These are phyloP conservation scores for Magnaporthiopsis poae DNA, from an alignment of 2,329 filamentous ascomycete genomes.

Conservation along the genomic window DNA sequence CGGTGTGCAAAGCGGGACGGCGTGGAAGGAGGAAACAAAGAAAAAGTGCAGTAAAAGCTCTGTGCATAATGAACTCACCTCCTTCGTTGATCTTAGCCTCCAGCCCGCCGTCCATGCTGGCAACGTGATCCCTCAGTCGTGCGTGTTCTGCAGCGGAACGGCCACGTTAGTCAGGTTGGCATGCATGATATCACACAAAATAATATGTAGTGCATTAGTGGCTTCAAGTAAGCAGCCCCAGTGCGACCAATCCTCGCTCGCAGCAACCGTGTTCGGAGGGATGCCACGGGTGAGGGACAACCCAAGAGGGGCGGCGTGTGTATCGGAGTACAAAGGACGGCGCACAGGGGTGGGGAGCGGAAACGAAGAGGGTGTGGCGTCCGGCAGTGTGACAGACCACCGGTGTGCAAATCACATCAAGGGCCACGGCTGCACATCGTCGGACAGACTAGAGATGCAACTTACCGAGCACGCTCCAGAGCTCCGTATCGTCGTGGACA, in stretches of 20 bases:
- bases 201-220: no score
- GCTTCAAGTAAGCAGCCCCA: no score
- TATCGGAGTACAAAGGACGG: no score
- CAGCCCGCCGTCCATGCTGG: slow-evolving; percentile 76
- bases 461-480: slow-evolving; percentile 90
- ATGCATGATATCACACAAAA: no score
- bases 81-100: slow-evolving; percentile 89
- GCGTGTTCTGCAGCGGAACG: slow-evolving; percentile 62
- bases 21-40: slow-evolving; percentile 10
- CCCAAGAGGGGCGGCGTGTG: no score
- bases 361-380: neutral
- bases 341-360: neutral
- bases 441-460: slow-evolving; percentile 16
- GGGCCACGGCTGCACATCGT: neutral
- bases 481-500: slow-evolving; percentile 89
- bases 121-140: slow-evolving; percentile 80
- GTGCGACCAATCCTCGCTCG: no score
- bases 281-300: no score
- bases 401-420: no score
- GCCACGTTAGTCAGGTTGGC: neutral
- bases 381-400: neutral
- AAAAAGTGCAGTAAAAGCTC: slow-evolving; percentile 19
- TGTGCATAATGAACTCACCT: slow-evolving; percentile 48
- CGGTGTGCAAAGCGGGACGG: slow-evolving; percentile 5
- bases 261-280: no score